phyloP scores from a whole-genome alignment of 2,329 filamentous ascomycete genomes.

The Ophiostoma ulmi region DNA sequence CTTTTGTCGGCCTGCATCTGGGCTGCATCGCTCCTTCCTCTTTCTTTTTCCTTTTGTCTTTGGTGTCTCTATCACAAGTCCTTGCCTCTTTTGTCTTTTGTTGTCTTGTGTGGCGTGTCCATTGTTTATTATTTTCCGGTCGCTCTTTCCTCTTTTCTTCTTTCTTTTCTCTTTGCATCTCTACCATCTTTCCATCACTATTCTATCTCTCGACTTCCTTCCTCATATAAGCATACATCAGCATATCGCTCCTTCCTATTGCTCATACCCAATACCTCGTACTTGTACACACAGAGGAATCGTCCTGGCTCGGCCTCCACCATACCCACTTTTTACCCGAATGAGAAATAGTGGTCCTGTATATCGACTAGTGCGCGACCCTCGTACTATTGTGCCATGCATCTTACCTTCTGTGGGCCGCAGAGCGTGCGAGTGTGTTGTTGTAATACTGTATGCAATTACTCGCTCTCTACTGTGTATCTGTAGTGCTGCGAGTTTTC shows the following conservation, averaged over 20 bases:
- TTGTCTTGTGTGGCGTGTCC: no score
- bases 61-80: neutral
- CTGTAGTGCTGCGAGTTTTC: neutral
- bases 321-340: conserved; percentile 19
- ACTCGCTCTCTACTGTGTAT: conserved; percentile 8
- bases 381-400: conserved; percentile 13
- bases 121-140: no score
- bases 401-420: neutral
- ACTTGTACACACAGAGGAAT: neutral
- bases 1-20: conserved; percentile 3
- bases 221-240: neutral
- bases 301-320: neutral
- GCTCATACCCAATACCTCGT: neutral
- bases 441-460: neutral
- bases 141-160: no score
- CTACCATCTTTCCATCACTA: no score
- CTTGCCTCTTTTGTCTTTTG: neutral
- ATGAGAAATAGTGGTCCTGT: conserved; percentile 22
- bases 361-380: conserved; percentile 23
- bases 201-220: no score
- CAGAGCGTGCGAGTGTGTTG: neutral
- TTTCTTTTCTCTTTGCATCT: neutral
- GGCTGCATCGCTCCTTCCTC: neutral
- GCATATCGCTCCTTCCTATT: neutral
- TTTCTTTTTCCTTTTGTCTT: neutral